phyloP scores from a whole-genome alignment of 306 rosid species.

The Lagenaria siceraria region DNA sequence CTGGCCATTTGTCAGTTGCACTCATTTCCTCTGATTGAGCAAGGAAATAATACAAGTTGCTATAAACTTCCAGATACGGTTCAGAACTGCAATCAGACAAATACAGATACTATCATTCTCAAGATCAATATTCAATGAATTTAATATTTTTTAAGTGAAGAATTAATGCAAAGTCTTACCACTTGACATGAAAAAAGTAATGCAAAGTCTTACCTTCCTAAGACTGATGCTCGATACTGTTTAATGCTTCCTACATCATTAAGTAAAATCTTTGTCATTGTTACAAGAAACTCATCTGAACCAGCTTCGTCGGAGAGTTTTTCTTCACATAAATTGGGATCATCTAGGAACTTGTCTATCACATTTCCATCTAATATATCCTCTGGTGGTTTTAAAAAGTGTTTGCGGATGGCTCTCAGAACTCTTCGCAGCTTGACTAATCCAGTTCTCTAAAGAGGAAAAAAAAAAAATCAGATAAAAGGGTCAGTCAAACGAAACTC shows the following conservation, averaged over 20 bases:
- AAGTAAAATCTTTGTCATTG: slow-evolving; percentile 55
- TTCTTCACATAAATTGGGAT: slow-evolving; percentile 77
- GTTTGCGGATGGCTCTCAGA: slow-evolving; percentile 86
- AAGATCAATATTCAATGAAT: background rate
- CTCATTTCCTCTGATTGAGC: slow-evolving; percentile 96
- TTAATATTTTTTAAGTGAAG: background rate
- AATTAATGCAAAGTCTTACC: too few species aligned
- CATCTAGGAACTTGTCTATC: slow-evolving; percentile 80
- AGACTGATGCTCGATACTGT: slow-evolving; percentile 48
- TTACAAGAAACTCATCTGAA: slow-evolving; percentile 75
- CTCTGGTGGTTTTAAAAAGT: slow-evolving; percentile 83
- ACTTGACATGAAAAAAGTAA: background rate
- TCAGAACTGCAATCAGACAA: slow-evolving; percentile 64
- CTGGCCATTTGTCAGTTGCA: slow-evolving; percentile 97
- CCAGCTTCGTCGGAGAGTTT: slow-evolving; percentile 94
- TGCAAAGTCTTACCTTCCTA: slow-evolving; percentile 44
- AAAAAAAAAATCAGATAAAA: background rate
- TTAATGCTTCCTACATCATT: slow-evolving; percentile 57
- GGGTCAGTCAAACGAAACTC: slow-evolving; percentile 15
- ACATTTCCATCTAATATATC: slow-evolving; percentile 73
- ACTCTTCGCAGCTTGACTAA: slow-evolving; percentile 87
- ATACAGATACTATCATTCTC: slow-evolving; percentile 10
- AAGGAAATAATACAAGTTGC: slow-evolving; percentile 79
- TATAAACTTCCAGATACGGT: slow-evolving; percentile 78
- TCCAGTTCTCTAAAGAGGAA: slow-evolving; percentile 77